These are phyloP conservation scores for Suhomyces vadensis DNA, from an alignment of 805 yeast genomes.

Conservation along the genomic window DNA sequence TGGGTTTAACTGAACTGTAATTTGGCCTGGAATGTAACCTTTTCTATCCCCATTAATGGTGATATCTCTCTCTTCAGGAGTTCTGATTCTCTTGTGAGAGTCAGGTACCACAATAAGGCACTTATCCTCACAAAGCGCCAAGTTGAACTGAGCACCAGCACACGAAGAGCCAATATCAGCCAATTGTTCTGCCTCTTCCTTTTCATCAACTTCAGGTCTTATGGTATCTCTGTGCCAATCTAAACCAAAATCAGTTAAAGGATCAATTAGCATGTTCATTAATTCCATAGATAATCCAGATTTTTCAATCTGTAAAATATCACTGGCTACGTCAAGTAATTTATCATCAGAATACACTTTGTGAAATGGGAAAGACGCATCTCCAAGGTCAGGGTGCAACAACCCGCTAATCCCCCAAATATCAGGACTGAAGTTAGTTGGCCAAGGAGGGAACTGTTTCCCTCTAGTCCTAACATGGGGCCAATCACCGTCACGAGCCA, in stretches of 20 bases:
- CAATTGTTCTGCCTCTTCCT: slow-evolving; percentile 45
- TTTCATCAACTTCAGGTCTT: slow-evolving; percentile 45
- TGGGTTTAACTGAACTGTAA: slow-evolving; percentile 43
- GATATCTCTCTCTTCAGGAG: slow-evolving; percentile 43
- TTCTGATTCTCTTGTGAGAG: slow-evolving; percentile 47
- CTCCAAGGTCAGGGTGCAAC: slow-evolving; percentile 47
- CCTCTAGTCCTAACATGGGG: slow-evolving; percentile 50
- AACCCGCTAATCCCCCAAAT: slow-evolving; percentile 55
- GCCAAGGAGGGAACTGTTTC: slow-evolving; percentile 62
- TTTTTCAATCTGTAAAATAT: slow-evolving; percentile 42
- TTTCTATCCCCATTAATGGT: slow-evolving; percentile 35
- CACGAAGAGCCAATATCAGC: slow-evolving; percentile 35
- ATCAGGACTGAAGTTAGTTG: slow-evolving; percentile 48
- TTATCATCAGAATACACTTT: slow-evolving; percentile 40
- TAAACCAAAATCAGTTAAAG: slow-evolving; percentile 52
- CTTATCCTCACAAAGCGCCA: slow-evolving; percentile 47
- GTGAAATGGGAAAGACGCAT: slow-evolving; percentile 38
- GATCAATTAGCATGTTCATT: slow-evolving; percentile 54
- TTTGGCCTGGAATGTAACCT: slow-evolving; percentile 40
- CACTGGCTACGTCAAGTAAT: slow-evolving; percentile 40
- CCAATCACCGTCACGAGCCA: slow-evolving; percentile 51
- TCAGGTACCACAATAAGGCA: slow-evolving; percentile 52
- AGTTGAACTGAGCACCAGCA: slow-evolving; percentile 53
- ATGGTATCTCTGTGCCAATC: slow-evolving; percentile 57
- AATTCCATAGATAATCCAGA: slow-evolving; percentile 47